Percentiles rank a stretch among this genome's conserved stretches.
These are phyloP conservation scores for Serendipita sp. DNA, from an alignment of 1,284 basidiomycete genomes.

Conservation along the genomic window DNA sequence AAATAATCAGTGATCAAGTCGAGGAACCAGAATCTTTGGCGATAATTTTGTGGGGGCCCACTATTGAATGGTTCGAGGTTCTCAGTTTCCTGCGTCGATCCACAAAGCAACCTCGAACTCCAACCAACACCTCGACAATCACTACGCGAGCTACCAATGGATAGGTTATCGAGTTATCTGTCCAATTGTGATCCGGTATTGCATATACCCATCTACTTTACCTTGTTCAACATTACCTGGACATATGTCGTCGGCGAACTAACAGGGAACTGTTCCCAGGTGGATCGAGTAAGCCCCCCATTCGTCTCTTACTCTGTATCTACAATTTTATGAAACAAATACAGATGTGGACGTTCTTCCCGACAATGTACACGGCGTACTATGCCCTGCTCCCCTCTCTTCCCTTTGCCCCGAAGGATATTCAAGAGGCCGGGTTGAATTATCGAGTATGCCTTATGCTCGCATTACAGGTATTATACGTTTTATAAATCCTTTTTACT, in stretches of 20 bases:
- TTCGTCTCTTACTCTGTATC: background rate
- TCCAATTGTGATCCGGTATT: slow-evolving; percentile 3
- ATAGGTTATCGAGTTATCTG: background rate
- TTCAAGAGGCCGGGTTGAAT: slow-evolving; percentile 30
- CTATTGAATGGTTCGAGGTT: too few relatives aligned
- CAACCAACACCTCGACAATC: too few relatives aligned
- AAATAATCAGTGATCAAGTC: too few relatives aligned
- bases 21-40: too few relatives aligned
- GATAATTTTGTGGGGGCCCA: too few relatives aligned
- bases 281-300: slow-evolving; percentile 41
- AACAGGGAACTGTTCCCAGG: slow-evolving; percentile 74
- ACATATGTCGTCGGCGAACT: slow-evolving; percentile 47
- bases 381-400: slow-evolving; percentile 58
- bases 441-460: slow-evolving; percentile 62
- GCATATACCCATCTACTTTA: slow-evolving; percentile 39
- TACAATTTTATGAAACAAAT: slow-evolving; percentile 13
- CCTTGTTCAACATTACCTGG: slow-evolving; percentile 30
- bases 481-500: background rate
- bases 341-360: slow-evolving; percentile 56
- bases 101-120: too few relatives aligned
- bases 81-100: too few relatives aligned
- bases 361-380: slow-evolving; percentile 61
- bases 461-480: slow-evolving; percentile 36
- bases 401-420: slow-evolving; percentile 30
- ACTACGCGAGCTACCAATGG: background rate